A percentile compares a stretch with the other conserved stretches of the same genome.
Evolutionary conservation across 352 stramenopile species (phyloP).

Genomic region (Hyaloperonospora arabidopsidis): DNA sequence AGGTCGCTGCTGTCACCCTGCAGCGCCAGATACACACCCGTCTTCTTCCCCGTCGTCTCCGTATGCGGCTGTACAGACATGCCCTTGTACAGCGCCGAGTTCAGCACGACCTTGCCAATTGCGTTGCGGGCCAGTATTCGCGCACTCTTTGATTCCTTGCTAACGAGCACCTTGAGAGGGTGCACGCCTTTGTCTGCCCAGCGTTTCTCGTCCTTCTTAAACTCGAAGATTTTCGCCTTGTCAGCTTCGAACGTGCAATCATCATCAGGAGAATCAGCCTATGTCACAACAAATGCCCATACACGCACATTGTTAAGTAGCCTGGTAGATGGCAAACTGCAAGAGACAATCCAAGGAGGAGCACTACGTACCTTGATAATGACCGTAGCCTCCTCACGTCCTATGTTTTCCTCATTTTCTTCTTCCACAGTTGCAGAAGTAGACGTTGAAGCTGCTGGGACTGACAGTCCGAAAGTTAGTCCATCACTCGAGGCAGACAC

Average conservation of each 20-base stretch:
- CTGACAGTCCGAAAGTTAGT: constrained; percentile 29
- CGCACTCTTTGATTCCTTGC: constrained; percentile 61
- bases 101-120: constrained; percentile 85
- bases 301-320: constrained; percentile 1
- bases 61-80: constrained; percentile 45
- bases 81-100: constrained; percentile 74
- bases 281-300: neutral
- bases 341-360: neutral
- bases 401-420: constrained; percentile 75
- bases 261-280: constrained; percentile 65
- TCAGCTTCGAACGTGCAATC: constrained; percentile 66
- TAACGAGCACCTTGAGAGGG: constrained; percentile 69
- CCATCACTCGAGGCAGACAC: constrained; percentile 14
- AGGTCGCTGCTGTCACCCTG: constrained; percentile 42
- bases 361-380: constrained; percentile 69
- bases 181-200: constrained; percentile 83
- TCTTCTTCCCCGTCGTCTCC: constrained; percentile 75
- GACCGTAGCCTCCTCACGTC: constrained; percentile 75
- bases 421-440: constrained; percentile 25
- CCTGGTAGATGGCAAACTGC: neutral
- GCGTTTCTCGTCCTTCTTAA: constrained; percentile 83
- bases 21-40: constrained; percentile 53
- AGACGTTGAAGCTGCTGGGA: constrained; percentile 13
- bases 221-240: constrained; percentile 77
- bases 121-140: constrained; percentile 74